Evolutionary conservation across 257 asterid species (phyloP).

Genomic region (Scutellaria barbata): DNA sequence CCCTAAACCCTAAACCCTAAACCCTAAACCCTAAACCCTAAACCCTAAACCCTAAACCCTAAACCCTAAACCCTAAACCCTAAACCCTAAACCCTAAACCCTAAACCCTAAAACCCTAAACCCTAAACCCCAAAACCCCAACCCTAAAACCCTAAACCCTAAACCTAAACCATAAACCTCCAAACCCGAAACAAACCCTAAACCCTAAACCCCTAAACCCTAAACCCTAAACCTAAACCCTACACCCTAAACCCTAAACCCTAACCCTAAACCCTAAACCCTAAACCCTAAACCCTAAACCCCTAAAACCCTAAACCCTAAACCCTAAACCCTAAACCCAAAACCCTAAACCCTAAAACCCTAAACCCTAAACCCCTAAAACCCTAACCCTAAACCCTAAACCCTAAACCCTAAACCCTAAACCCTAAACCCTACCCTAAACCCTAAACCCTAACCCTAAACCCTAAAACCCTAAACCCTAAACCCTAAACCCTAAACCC

Average conservation of each 20-base stretch:
- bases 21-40: too few relatives aligned
- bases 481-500: too few relatives aligned
- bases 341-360: neutral
- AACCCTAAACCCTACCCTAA: too few relatives aligned
- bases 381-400: too few relatives aligned
- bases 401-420: neutral
- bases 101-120: neutral
- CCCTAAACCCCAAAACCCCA: neutral
- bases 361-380: neutral
- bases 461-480: too few relatives aligned
- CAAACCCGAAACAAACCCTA: too few relatives aligned
- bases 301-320: neutral
- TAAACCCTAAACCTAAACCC: neutral
- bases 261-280: neutral
- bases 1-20: too few relatives aligned
- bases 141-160: neutral
- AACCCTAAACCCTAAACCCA: neutral
- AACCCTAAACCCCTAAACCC: neutral
- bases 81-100: neutral
- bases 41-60: neutral
- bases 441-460: too few relatives aligned
- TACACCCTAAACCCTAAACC: neutral
- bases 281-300: neutral
- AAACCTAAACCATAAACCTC: neutral
- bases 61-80: neutral